phyloP scores from a whole-genome alignment of 306 rosid genomes.

The Sophora flavescens region DNA sequence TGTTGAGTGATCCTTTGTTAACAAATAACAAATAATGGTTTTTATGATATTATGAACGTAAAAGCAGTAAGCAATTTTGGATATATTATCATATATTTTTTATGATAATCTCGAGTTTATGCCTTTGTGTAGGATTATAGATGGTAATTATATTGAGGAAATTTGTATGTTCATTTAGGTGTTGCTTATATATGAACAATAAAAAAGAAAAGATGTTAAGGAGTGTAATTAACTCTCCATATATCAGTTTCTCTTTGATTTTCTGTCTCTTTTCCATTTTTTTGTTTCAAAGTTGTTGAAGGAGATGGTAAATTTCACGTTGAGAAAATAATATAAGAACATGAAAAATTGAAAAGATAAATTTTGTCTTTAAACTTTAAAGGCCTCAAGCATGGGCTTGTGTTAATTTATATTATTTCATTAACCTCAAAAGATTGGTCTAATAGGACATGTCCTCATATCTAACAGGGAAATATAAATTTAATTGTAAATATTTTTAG shows the following conservation, averaged over 20 bases:
- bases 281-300: neutral
- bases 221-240: neutral
- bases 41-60: neutral
- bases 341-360: neutral
- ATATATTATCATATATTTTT: neutral
- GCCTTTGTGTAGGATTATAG: conserved; percentile 2
- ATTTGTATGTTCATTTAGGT: conserved; percentile 18
- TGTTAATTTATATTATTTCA: no score
- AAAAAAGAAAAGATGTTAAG: neutral
- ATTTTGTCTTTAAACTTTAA: neutral
- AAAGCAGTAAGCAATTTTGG: conserved; percentile 39
- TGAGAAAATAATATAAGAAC: neutral
- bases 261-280: neutral
- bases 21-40: neutral
- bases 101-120: neutral
- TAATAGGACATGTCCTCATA: no score
- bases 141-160: conserved; percentile 33
- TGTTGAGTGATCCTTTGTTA: neutral
- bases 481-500: neutral
- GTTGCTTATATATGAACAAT: conserved; percentile 31
- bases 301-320: neutral
- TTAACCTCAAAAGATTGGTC: no score
- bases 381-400: neutral
- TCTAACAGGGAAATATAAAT: no score
- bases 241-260: neutral